These are phyloP conservation scores for Rhodotorula graminis DNA, from an alignment of 768 basidiomycete genomes.

Conservation along the genomic window DNA sequence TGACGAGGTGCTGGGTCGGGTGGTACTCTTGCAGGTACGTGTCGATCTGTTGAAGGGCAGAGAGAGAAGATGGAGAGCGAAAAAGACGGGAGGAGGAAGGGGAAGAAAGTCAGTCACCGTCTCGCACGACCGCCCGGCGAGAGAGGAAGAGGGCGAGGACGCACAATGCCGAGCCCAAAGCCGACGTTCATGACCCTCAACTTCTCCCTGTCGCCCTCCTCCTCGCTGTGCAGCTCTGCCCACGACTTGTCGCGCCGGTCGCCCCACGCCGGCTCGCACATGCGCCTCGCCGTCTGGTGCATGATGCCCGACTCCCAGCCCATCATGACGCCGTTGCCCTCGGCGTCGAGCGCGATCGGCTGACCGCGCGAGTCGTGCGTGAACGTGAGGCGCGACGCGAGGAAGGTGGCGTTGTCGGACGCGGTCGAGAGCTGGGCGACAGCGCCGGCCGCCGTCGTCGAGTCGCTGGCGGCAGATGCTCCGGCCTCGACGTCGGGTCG, in stretches of 20 bases:
- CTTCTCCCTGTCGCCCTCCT: slow-evolving; percentile 21
- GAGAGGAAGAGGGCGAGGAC: not conserved
- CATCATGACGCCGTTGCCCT: slow-evolving; percentile 99
- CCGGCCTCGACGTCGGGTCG: no score
- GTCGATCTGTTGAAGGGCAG: slow-evolving; percentile 33
- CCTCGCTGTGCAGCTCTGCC: slow-evolving; percentile 43
- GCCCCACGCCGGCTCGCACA: slow-evolving; percentile 53
- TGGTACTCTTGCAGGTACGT: slow-evolving; percentile 36
- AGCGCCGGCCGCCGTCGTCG: no score
- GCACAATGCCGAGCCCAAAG: slow-evolving; percentile 79
- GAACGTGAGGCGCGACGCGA: slow-evolving; percentile 66
- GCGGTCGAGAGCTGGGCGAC: slow-evolving; percentile 29
- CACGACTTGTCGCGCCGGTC: slow-evolving; percentile 32
- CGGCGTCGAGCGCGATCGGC: slow-evolving; percentile 70
- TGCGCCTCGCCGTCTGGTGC: slow-evolving; percentile 65
- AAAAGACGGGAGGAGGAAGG: not conserved
- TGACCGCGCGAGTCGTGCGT: slow-evolving; percentile 67
- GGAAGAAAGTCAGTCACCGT: not conserved
- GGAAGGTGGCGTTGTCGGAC: slow-evolving; percentile 53
- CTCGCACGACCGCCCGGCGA: no score
- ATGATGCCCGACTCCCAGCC: slow-evolving; percentile 91
- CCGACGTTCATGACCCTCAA: slow-evolving; percentile 81
- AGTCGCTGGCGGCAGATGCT: no score
- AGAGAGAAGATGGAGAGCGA: not conserved
- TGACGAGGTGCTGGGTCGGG: slow-evolving; percentile 64